A percentile compares a stretch with the other conserved stretches of the same genome.
Evolutionary conservation across 2,329 filamentous ascomycete species (phyloP).

Genomic region (Lecanicillium sp.): DNA sequence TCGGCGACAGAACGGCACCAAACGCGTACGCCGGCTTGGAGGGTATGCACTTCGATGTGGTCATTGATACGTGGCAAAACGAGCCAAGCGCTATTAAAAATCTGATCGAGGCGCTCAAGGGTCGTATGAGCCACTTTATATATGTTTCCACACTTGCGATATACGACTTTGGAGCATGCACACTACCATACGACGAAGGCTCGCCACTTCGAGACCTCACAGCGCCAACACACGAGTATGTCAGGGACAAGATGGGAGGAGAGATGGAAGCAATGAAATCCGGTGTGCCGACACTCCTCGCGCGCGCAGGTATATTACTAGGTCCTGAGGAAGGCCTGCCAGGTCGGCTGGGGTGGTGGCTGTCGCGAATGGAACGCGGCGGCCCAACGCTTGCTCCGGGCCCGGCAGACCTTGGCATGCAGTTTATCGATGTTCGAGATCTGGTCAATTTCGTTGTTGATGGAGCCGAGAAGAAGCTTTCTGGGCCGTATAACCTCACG

Average conservation of each 20-base stretch:
- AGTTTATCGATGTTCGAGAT: conserved; percentile 11
- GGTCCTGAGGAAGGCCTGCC: conserved; percentile 6
- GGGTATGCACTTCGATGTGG: conserved; percentile 10
- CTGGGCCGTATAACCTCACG: conserved; percentile 3
- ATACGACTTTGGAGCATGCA: conserved; percentile 7
- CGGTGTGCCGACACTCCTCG: conserved; percentile 6
- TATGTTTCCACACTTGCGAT: conserved; percentile 13
- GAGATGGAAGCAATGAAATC: conserved; percentile 2
- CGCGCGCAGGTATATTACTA: conserved; percentile 8
- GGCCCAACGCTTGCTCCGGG: conserved; percentile 10
- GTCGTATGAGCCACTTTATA: conserved; percentile 10
- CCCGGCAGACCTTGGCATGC: conserved; percentile 5
- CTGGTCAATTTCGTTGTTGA: conserved; percentile 8
- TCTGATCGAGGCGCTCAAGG: conserved; percentile 10
- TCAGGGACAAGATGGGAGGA: conserved; percentile 7
- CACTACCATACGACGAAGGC: conserved; percentile 6
- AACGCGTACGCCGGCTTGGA: conserved; percentile 7
- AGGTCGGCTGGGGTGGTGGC: conserved; percentile 8
- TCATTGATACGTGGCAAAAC: conserved; percentile 13
- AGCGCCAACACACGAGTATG: not conserved
- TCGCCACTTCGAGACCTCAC: conserved; percentile 8
- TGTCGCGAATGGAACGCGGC: conserved; percentile 6
- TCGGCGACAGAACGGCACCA: conserved; percentile 11
- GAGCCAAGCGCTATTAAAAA: conserved; percentile 10
- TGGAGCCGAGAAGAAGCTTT: conserved; percentile 7